These are phyloP conservation scores for Talaromyces adpressus DNA, from an alignment of 495 filamentous ascomycete species.

Conservation along the genomic window DNA sequence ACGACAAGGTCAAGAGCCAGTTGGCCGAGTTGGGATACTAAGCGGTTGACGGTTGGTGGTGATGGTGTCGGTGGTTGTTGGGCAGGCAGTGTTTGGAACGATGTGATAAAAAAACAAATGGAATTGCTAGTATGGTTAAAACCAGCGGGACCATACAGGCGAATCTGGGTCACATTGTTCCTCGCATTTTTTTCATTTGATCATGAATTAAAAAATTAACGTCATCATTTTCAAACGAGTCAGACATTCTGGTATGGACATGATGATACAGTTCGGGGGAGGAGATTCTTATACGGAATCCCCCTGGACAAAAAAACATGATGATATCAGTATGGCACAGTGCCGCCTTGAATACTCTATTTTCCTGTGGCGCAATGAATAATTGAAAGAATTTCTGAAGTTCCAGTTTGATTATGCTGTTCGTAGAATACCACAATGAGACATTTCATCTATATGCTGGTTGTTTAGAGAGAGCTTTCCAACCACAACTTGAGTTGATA, in stretches of 20 bases:
- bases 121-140: slow-evolving; percentile 5
- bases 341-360: slow-evolving; percentile 27
- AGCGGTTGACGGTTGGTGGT: slow-evolving; percentile 28
- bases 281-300: slow-evolving; percentile 34
- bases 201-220: slow-evolving; percentile 17
- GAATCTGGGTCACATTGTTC: slow-evolving; percentile 1
- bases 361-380: slow-evolving; percentile 39
- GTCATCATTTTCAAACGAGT: slow-evolving; percentile 18
- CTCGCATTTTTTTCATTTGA: slow-evolving; percentile 22
- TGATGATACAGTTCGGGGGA: slow-evolving; percentile 18
- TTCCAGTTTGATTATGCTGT: slow-evolving; percentile 16
- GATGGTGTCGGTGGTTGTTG: slow-evolving; percentile 34
- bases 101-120: slow-evolving; percentile 23
- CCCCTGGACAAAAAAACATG: slow-evolving; percentile 31
- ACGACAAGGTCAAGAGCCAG: slow-evolving; percentile 64
- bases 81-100: slow-evolving; percentile 28
- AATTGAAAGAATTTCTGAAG: slow-evolving; percentile 34
- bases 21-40: slow-evolving; percentile 69
- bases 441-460: not conserved
- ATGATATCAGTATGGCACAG: slow-evolving; percentile 33
- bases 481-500: not conserved
- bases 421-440: slow-evolving; percentile 22
- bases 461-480: not conserved
- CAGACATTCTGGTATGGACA: slow-evolving; percentile 32
- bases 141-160: not conserved